Percentiles rank a stretch among this genome's conserved stretches.
These are phyloP conservation scores for Phytophthora fragariaefolia DNA, from an alignment of 352 stramenopile genomes.

Conservation along the genomic window DNA sequence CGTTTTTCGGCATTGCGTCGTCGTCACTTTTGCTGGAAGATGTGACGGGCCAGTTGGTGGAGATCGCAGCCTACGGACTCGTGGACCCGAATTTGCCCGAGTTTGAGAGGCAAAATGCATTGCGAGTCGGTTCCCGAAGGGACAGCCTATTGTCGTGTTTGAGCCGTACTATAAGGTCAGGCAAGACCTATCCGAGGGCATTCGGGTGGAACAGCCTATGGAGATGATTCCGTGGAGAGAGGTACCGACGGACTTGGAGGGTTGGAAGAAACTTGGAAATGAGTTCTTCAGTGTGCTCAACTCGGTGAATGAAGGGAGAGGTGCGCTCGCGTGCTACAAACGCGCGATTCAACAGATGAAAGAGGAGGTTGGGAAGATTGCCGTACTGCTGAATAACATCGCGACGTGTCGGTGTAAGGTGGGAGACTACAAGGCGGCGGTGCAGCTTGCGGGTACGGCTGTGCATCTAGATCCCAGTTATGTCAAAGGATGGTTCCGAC, in stretches of 20 bases:
- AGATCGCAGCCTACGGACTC: conserved; percentile 29
- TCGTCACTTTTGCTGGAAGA: not conserved
- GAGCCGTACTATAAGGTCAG: conserved; percentile 36
- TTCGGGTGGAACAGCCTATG: conserved; percentile 26
- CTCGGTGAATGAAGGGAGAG: conserved; percentile 13
- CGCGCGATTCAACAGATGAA: conserved; percentile 12
- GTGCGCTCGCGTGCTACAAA: conserved; percentile 29
- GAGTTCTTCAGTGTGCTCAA: conserved; percentile 22
- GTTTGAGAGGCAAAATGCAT: conserved; percentile 15
- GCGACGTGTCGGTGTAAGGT: conserved; percentile 26
- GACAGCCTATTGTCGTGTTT: conserved; percentile 23
- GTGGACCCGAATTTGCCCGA: conserved; percentile 14
- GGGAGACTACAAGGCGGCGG: not conserved
- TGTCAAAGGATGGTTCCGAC: conserved; percentile 31
- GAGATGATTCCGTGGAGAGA: conserved; percentile 26
- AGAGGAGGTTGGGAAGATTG: conserved; percentile 9
- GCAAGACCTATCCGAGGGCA: conserved; percentile 26
- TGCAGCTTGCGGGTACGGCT: conserved; percentile 13
- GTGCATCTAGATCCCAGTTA: conserved; percentile 28
- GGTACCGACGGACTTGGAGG: conserved; percentile 15
- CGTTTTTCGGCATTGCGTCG: not conserved
- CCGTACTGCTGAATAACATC: conserved; percentile 31
- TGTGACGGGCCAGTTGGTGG: conserved; percentile 3
- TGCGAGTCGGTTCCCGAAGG: conserved; percentile 21
- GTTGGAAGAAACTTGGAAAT: conserved; percentile 33